A percentile compares a stretch with the other conserved stretches of the same genome.
Conservation (phyloP, 139 green algal genomes). For the Chara braunii region DNA sequence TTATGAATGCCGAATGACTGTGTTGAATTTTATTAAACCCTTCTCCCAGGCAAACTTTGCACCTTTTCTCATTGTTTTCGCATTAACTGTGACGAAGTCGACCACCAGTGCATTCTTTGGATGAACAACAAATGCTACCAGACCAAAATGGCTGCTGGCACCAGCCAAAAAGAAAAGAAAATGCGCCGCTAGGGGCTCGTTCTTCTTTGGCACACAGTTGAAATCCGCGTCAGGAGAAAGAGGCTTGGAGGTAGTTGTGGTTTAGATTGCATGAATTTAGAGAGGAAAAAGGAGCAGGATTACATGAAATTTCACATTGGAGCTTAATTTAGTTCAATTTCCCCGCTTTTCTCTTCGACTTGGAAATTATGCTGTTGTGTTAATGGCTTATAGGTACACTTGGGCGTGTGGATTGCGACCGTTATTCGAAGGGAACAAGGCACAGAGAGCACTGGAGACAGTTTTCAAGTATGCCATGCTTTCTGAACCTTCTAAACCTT, state of each 20-base stretch:
- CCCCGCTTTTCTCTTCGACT: background rate
- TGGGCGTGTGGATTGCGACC: constrained; percentile 36
- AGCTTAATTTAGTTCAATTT: background rate
- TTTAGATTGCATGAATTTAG: background rate
- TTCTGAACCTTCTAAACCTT: no score
- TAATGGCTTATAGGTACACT: constrained; percentile 16
- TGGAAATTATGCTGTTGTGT: no score
- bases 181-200: background rate
- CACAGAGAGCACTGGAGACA: constrained; percentile 11
- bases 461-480: constrained; percentile 24
- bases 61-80: no score
- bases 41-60: no score
- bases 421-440: constrained; percentile 18
- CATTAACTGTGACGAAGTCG: no score
- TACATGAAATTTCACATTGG: background rate
- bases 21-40: no score
- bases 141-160: no score
- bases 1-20: no score
- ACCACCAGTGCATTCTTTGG: background rate
- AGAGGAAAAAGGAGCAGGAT: background rate
- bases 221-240: no score
- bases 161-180: no score
- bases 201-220: no score
- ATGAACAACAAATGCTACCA: background rate
- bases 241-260: no score